Conservation (phyloP, 306 rosid species). For the Acacia acuminata region DNA sequence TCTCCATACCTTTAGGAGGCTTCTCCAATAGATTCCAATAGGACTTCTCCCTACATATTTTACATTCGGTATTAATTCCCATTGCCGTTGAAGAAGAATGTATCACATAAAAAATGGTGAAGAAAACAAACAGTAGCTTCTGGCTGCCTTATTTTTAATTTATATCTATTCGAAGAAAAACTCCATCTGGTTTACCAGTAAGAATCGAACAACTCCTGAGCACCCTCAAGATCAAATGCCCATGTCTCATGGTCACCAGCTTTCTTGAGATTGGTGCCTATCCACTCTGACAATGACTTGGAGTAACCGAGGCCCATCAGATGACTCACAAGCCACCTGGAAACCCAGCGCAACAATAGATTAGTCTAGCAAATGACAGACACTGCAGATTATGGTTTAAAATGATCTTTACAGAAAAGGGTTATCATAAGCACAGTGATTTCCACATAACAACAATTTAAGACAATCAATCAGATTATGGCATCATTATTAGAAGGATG, state of each 20-base stretch:
- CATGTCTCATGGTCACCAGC: constrained; percentile 80
- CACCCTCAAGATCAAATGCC: constrained; percentile 81
- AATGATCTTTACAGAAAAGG: background rate
- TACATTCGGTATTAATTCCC: constrained; percentile 12
- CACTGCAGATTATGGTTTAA: constrained; percentile 8
- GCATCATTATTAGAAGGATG: constrained; percentile 1
- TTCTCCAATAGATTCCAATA: constrained; percentile 78
- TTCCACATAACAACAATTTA: constrained; percentile 10
- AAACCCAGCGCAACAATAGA: constrained; percentile 30
- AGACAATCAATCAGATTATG: constrained; percentile 15
- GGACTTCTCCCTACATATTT: constrained; percentile 62
- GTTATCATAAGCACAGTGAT: background rate
- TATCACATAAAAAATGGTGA: background rate
- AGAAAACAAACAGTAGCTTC: background rate
- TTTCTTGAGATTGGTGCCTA: constrained; percentile 85
- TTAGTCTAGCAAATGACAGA: constrained; percentile 9
- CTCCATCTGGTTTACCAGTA: constrained; percentile 58
- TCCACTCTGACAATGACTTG: constrained; percentile 84
- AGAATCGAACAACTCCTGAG: constrained; percentile 82
- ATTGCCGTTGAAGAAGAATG: background rate
- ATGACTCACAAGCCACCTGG: constrained; percentile 96
- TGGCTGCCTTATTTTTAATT: background rate
- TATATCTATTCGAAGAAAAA: constrained; percentile 4
- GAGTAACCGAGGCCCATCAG: constrained; percentile 86
- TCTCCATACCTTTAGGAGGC: constrained; percentile 73